A percentile compares a stretch with the other conserved stretches of the same genome.
Evolutionary conservation across 352 stramenopile genomes (phyloP).

Genomic region (Globisporangium camurandrum): DNA sequence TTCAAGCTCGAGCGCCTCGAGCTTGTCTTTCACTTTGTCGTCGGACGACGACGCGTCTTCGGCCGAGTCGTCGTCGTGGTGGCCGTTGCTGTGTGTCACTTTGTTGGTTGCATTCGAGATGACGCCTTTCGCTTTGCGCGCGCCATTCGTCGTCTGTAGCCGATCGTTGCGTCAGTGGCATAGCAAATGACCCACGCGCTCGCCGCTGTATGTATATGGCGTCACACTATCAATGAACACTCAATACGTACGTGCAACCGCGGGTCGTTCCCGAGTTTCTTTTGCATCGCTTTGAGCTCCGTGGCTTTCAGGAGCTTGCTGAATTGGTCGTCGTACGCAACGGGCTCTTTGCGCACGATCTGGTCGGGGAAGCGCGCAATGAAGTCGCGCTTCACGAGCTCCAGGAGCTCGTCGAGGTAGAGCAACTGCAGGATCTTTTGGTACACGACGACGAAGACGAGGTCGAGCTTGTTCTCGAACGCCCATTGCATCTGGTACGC

Average conservation of each 20-base stretch:
- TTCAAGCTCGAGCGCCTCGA: slow-evolving; percentile 52
- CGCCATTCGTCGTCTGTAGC: slow-evolving; percentile 47
- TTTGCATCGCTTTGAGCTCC: slow-evolving; percentile 62
- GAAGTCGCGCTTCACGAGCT: slow-evolving; percentile 83
- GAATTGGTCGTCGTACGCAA: slow-evolving; percentile 79
- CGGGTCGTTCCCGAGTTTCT: slow-evolving; percentile 48
- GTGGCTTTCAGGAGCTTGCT: slow-evolving; percentile 66
- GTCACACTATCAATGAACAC: neutral
- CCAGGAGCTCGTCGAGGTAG: slow-evolving; percentile 89
- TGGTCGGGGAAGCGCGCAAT: slow-evolving; percentile 62
- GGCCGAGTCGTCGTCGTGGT: slow-evolving; percentile 40
- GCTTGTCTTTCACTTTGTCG: slow-evolving; percentile 41
- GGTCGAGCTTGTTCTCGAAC: slow-evolving; percentile 89
- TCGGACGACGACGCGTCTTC: slow-evolving; percentile 32
- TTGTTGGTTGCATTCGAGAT: slow-evolving; percentile 40
- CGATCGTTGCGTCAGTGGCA: neutral
- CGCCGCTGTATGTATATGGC: too few species aligned
- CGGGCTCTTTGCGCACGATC: slow-evolving; percentile 63
- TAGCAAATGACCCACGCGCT: neutral
- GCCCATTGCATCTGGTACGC: slow-evolving; percentile 88
- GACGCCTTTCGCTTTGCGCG: slow-evolving; percentile 56
- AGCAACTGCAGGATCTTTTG: slow-evolving; percentile 88
- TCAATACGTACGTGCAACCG: slow-evolving; percentile 21
- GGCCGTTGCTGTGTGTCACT: too few species aligned
- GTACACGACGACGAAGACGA: slow-evolving; percentile 91